Percentiles rank a stretch among this genome's conserved stretches.
phyloP scores from a whole-genome alignment of 371 early-diverging fungal species.

The Massospora cicadina region DNA sequence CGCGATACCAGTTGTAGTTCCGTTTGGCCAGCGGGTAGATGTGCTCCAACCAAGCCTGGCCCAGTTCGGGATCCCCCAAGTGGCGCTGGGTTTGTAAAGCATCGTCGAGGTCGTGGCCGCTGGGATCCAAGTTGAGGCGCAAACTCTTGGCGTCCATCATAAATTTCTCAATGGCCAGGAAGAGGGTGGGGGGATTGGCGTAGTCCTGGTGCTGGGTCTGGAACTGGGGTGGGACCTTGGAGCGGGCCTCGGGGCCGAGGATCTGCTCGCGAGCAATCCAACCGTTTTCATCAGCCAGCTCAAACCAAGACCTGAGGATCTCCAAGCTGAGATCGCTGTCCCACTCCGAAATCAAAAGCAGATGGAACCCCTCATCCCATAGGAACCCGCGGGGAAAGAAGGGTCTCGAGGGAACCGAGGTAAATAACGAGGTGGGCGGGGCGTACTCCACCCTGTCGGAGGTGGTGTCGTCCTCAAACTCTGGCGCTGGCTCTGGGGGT shows the following conservation, averaged over 20 bases:
- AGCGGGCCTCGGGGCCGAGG: slow-evolving; percentile 80
- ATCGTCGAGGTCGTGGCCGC: slow-evolving; percentile 13
- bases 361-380: slow-evolving; percentile 95
- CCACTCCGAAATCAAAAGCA: slow-evolving; percentile 68
- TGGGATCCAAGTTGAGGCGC: not conserved
- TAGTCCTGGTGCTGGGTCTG: slow-evolving; percentile 82
- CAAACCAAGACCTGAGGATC: slow-evolving; percentile 62
- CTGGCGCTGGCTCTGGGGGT: slow-evolving; percentile 26
- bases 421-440: slow-evolving; percentile 47
- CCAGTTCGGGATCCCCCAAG: slow-evolving; percentile 26
- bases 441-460: slow-evolving; percentile 32
- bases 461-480: slow-evolving; percentile 19
- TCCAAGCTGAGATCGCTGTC: slow-evolving; percentile 69
- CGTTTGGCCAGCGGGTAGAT: slow-evolving; percentile 47
- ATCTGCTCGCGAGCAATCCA: slow-evolving; percentile 94
- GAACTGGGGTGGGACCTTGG: slow-evolving; percentile 78
- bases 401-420: slow-evolving; percentile 76
- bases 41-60: slow-evolving; percentile 28
- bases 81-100: slow-evolving; percentile 23
- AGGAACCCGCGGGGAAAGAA: slow-evolving; percentile 93
- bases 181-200: slow-evolving; percentile 85
- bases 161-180: slow-evolving; percentile 44
- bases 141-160: slow-evolving; percentile 22
- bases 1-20: slow-evolving; percentile 68
- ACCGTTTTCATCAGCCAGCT: slow-evolving; percentile 63